Percentiles rank a stretch among this genome's conserved stretches.
These are phyloP conservation scores for Exobasidium cylindrosporum DNA, from an alignment of 1,284 basidiomycete genomes.

Conservation along the genomic window DNA sequence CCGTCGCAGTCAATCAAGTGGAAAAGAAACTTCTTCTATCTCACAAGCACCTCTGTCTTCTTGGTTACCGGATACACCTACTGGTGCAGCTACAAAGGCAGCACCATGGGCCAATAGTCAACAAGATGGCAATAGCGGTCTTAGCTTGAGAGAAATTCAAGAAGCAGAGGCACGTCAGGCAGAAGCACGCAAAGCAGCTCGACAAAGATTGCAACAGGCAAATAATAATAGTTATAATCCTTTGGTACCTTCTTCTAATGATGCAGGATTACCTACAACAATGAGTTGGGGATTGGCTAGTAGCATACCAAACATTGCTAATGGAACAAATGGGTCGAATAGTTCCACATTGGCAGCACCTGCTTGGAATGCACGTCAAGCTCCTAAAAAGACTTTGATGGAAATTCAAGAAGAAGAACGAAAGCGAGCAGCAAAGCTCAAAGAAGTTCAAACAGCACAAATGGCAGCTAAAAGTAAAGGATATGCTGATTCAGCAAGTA, in stretches of 20 bases:
- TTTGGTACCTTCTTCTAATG: background rate
- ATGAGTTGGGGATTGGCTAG: conserved; percentile 59
- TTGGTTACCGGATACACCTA: conserved; percentile 27
- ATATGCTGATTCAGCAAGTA: conserved; percentile 74
- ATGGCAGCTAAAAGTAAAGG: conserved; percentile 60
- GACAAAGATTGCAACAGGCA: conserved; percentile 40
- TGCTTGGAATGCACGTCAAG: conserved; percentile 28
- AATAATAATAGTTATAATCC: conserved; percentile 19
- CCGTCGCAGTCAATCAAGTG: conserved; percentile 20
- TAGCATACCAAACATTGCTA: conserved; percentile 58
- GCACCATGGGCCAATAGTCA: conserved; percentile 49
- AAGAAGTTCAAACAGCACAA: conserved; percentile 62
- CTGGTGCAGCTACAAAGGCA: conserved; percentile 23
- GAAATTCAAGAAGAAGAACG: conserved; percentile 95
- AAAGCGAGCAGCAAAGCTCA: conserved; percentile 64
- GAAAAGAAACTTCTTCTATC: background rate
- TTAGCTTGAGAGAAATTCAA: conserved; percentile 87
- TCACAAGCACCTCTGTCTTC: conserved; percentile 21
- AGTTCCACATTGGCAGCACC: conserved; percentile 42
- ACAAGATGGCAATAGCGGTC: conserved; percentile 29
- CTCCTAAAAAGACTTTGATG: conserved; percentile 87
- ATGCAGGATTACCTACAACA: conserved; percentile 29
- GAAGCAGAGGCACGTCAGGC: conserved; percentile 81
- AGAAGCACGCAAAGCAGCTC: conserved; percentile 63
- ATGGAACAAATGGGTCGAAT: conserved; percentile 58